phyloP scores from a whole-genome alignment of 352 stramenopile species.

The Thalassiosira hispida region DNA sequence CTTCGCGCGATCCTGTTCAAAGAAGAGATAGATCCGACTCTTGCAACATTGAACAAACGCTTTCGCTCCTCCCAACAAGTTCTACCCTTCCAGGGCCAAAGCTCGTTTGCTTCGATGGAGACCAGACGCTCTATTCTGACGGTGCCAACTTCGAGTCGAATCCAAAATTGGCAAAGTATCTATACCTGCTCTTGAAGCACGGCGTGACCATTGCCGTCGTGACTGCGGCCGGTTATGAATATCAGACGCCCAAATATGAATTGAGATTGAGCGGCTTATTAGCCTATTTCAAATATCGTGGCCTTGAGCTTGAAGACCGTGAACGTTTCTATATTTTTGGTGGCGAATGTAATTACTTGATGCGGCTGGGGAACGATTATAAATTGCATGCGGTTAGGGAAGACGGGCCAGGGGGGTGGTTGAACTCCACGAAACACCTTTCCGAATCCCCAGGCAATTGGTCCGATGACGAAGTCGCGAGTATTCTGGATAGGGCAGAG shows the following conservation, averaged over 20 bases:
- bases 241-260: conserved; percentile 84
- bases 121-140: conserved; percentile 86
- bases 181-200: conserved; percentile 79
- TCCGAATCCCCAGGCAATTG: conserved; percentile 86
- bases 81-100: conserved; percentile 67
- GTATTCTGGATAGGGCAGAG: conserved; percentile 89
- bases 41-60: conserved; percentile 34
- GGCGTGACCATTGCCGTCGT: conserved; percentile 82
- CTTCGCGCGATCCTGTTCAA: not conserved
- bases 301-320: conserved; percentile 73
- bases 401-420: conserved; percentile 76
- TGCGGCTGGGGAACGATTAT: conserved; percentile 78
- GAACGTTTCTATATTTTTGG: conserved; percentile 92
- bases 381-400: conserved; percentile 75
- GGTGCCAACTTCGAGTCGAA: conserved; percentile 86
- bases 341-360: conserved; percentile 96
- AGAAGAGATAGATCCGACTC: conserved; percentile 32
- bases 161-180: conserved; percentile 78
- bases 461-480: conserved; percentile 86
- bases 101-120: conserved; percentile 87
- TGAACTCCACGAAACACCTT: conserved; percentile 76
- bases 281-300: conserved; percentile 74
- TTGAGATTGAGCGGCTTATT: conserved; percentile 80
- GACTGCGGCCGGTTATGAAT: conserved; percentile 86
- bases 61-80: conserved; percentile 18